Evolutionary conservation across 768 basidiomycete species (phyloP).

Genomic region (Boletales sp.): DNA sequence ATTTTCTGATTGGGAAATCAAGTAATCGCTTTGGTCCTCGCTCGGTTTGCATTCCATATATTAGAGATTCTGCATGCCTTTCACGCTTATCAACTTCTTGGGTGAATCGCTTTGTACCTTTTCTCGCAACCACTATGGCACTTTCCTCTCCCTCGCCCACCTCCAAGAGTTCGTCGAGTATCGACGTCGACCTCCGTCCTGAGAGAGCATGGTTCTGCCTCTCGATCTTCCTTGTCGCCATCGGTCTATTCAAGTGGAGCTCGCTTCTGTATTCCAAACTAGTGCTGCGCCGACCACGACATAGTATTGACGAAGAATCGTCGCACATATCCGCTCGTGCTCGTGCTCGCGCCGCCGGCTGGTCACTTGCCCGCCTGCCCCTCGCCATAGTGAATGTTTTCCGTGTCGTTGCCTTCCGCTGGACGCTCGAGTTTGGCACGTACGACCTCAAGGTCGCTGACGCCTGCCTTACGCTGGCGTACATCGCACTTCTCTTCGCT

Average conservation of each 20-base stretch:
- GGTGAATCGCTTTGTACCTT: too few relatives aligned
- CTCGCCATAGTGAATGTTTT: slow-evolving; percentile 40
- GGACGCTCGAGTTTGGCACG: slow-evolving; percentile 43
- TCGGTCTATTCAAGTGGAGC: slow-evolving; percentile 27
- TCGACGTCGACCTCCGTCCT: background rate
- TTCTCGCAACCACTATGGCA: too few relatives aligned
- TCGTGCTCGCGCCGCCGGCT: slow-evolving; percentile 13
- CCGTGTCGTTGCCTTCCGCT: slow-evolving; percentile 49
- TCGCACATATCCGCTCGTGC: background rate
- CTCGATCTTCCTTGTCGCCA: slow-evolving; percentile 6
- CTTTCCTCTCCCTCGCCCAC: too few relatives aligned
- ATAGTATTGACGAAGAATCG: slow-evolving; percentile 14
- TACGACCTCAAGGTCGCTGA: slow-evolving; percentile 41
- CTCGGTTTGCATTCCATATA: too few relatives aligned
- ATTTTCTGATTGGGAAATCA: too few relatives aligned
- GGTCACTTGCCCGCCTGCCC: slow-evolving; percentile 39
- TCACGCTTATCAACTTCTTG: too few relatives aligned
- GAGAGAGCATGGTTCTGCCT: slow-evolving; percentile 19
- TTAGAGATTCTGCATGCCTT: too few relatives aligned
- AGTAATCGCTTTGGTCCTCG: too few relatives aligned
- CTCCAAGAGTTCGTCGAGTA: too few relatives aligned
- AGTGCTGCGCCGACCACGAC: background rate
- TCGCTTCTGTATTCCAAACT: slow-evolving; percentile 23
- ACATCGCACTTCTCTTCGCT: slow-evolving; percentile 41
- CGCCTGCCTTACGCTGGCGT: slow-evolving; percentile 42